These are phyloP conservation scores for Rhodotorula sphaerocarpa DNA, from an alignment of 768 basidiomycete genomes.

Conservation along the genomic window DNA sequence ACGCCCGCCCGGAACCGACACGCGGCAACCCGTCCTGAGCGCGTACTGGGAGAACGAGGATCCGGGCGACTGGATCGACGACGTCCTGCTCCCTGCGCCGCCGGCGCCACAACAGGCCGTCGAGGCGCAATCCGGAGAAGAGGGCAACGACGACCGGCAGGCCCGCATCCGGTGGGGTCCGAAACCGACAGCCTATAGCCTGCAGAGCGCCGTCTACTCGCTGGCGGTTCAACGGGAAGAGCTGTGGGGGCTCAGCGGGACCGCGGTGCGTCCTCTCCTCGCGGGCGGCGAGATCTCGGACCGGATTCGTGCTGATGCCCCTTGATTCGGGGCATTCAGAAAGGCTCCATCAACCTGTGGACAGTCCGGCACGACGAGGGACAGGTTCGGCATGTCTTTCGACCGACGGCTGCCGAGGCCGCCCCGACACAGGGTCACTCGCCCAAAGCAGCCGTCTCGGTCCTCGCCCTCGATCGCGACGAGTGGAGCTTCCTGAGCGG, in stretches of 20 bases:
- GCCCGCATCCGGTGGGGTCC: slow-evolving; percentile 27
- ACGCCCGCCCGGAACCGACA: slow-evolving; percentile 3
- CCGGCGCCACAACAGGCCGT: too few species aligned
- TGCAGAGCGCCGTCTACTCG: slow-evolving; percentile 64
- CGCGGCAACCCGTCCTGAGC: slow-evolving; percentile 20
- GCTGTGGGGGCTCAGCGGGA: slow-evolving; percentile 82
- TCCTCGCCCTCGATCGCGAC: slow-evolving; percentile 67
- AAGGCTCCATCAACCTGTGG: slow-evolving; percentile 84
- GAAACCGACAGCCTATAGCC: background rate
- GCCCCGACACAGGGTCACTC: slow-evolving; percentile 12
- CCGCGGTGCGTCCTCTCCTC: slow-evolving; percentile 55
- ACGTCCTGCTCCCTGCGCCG: slow-evolving; percentile 4
- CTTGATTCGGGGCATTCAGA: slow-evolving; percentile 46
- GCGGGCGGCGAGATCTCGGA: too few species aligned
- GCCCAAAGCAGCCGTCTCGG: slow-evolving; percentile 64
- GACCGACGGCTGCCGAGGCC: background rate
- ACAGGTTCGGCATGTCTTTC: slow-evolving; percentile 59
- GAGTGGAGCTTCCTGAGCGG: slow-evolving; percentile 83
- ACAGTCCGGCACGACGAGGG: slow-evolving; percentile 90
- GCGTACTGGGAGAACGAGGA: slow-evolving; percentile 40
- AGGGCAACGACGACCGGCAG: background rate
- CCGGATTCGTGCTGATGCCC: background rate
- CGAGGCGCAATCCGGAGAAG: too few species aligned
- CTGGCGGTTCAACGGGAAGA: slow-evolving; percentile 87
- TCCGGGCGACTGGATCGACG: slow-evolving; percentile 21